phyloP scores from a whole-genome alignment of 208 protist species.

The Kentomonas sorsogonicus region DNA sequence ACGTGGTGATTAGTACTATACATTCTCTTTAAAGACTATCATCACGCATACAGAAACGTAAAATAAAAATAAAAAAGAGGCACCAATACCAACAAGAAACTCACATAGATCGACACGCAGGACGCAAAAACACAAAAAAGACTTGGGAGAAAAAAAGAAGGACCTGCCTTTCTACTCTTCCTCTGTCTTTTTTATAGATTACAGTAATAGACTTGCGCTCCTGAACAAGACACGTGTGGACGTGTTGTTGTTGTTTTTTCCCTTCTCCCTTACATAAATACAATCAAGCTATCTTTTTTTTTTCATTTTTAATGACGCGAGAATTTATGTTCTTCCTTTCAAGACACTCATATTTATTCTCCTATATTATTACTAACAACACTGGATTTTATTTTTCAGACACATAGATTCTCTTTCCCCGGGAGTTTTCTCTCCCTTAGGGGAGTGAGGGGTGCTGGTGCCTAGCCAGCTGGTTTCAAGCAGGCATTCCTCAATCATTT shows the following conservation, averaged over 20 bases:
- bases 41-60: neutral
- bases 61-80: no score
- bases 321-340: no score
- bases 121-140: neutral
- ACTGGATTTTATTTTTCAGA: no score
- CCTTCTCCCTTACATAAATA: slow-evolving; percentile 7
- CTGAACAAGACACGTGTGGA: neutral
- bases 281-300: slow-evolving; percentile 4
- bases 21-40: neutral
- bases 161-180: slow-evolving; percentile 12
- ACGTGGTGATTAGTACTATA: neutral
- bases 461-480: no score
- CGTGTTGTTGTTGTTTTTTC: slow-evolving; percentile 11
- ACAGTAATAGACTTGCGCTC: neutral
- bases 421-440: no score
- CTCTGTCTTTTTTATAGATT: slow-evolving; percentile 8
- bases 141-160: slow-evolving; percentile 2
- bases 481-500: no score
- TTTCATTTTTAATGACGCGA: slow-evolving; percentile 13
- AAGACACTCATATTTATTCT: no score
- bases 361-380: no score
- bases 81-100: neutral
- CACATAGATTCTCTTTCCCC: no score
- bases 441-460: no score
- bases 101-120: neutral